Evolutionary conservation across 176 grass and related monocot genomes (phyloP), one percentile per base, ranked within the genome.

Genomic region (Carex pumila): DNA sequence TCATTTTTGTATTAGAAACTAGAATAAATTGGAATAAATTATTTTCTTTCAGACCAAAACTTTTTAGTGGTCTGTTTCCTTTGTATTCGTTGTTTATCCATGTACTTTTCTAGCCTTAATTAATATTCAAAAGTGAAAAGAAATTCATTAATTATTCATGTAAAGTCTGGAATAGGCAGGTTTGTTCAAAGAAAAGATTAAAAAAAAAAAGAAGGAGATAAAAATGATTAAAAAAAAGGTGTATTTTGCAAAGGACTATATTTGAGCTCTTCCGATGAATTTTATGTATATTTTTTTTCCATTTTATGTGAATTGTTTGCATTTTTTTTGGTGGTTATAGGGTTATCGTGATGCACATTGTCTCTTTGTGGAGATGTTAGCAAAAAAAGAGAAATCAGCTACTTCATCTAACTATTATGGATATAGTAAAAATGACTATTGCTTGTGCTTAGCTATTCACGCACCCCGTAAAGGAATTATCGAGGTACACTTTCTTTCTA

Each of bases 311-410:
- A 52, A 76, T 76, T 70, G 25, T 55, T 7, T 54, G 8, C 1
- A 55, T 55, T 13, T 15, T 12, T 66, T 13, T 37, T 75, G 47
- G 5, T 71, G 29, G 21, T 86, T 80, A 49, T 85, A 98, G 95
- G 95, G 95, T 22, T 98, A 98, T 76, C 95, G 95, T 36, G 92
- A 98, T 78, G 95, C 95, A 52, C 94, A 87, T n/a, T 98, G 95
- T 81, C 89, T 95, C 62, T 98, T 98, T 43, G 89, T 95, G 85
- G 95, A 98, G 85, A 98, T 93, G 89, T 85, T 94, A 62, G 83
- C 74, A 6, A 94, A 61, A 56, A 93, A 89, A 90, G 89, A 95
- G 32, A 91, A 95, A 89, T 56, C 89, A 39, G 84, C 82, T 7
- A 83, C 89, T 79, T 90, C 84, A 47, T 90, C 90, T 8, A 84